phyloP scores from a whole-genome alignment of 2,329 filamentous ascomycete species.

The Teratosphaeria gauchensis region DNA sequence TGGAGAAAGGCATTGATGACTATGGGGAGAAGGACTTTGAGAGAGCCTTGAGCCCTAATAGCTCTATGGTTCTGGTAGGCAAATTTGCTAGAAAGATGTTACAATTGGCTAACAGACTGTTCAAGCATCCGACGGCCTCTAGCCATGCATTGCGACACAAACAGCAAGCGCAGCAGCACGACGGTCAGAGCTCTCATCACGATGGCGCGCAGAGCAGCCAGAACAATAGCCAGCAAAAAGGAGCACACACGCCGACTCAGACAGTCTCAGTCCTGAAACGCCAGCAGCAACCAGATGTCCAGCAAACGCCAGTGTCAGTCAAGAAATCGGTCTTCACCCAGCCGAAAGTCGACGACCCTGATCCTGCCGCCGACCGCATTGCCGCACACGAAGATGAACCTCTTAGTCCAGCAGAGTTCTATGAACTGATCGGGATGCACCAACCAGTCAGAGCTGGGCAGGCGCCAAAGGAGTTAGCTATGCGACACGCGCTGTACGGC shows the following conservation, averaged over 20 bases:
- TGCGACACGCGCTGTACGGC: slow-evolving; percentile 19
- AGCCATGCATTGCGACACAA: not conserved
- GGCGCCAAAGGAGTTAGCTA: slow-evolving; percentile 17
- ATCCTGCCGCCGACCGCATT: slow-evolving; percentile 17
- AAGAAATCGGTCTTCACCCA: slow-evolving; percentile 4
- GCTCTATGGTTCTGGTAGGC: not conserved
- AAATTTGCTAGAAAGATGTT: slow-evolving; percentile 6
- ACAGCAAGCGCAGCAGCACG: not conserved
- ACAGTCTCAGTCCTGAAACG: not conserved
- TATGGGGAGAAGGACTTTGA: slow-evolving; percentile 12
- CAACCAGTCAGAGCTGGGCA: slow-evolving; percentile 8
- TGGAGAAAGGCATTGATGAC: slow-evolving; percentile 15
- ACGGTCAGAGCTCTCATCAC: not conserved
- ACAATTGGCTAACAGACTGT: slow-evolving; percentile 4
- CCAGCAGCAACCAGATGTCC: not conserved
- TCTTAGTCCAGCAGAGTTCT: slow-evolving; percentile 15
- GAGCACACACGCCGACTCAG: not conserved
- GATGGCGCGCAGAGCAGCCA: not conserved
- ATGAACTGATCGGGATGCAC: slow-evolving; percentile 23
- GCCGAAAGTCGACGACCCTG: slow-evolving; percentile 14
- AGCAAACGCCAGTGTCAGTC: not conserved
- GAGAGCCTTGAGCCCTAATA: slow-evolving; percentile 5
- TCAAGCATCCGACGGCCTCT: not conserved
- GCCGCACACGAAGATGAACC: slow-evolving; percentile 14
- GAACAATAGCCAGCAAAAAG: not conserved